Percentiles rank a stretch among this genome's conserved stretches.
Conservation (phyloP, 202 grass and related monocot species). For the Miscanthus sacchariflorus region DNA sequence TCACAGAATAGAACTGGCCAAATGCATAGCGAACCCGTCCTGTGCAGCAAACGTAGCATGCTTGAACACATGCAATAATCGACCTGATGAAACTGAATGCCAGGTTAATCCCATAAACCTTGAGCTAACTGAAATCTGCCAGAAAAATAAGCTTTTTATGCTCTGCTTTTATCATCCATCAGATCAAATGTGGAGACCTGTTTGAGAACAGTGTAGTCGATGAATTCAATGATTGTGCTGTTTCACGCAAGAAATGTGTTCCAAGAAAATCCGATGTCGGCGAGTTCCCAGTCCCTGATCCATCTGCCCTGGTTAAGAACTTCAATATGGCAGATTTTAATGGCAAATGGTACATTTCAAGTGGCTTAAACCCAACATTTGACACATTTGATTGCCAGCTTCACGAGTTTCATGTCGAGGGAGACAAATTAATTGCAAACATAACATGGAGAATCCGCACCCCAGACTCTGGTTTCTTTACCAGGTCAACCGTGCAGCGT, state of each 20-base stretch:
- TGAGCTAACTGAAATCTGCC: not conserved
- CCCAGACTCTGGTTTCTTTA: slow-evolving; percentile 83
- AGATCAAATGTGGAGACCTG: slow-evolving; percentile 98
- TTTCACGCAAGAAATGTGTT: slow-evolving; percentile 96
- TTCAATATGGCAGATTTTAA: slow-evolving; percentile 92
- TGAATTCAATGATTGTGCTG: slow-evolving; percentile 94
- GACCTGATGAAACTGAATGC: slow-evolving; percentile 96
- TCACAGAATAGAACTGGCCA: slow-evolving; percentile 86
- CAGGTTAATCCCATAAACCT: slow-evolving; percentile 61
- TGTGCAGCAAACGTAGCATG: slow-evolving; percentile 98
- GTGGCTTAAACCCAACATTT: slow-evolving; percentile 91
- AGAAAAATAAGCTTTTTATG: slow-evolving; percentile 7
- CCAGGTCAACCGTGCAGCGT: slow-evolving; percentile 66
- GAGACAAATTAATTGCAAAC: slow-evolving; percentile 76
- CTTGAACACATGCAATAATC: slow-evolving; percentile 91
- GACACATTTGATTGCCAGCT: slow-evolving; percentile 93
- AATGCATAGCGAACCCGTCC: slow-evolving; percentile 96
- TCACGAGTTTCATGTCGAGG: slow-evolving; percentile 88
- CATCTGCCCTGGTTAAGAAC: slow-evolving; percentile 69
- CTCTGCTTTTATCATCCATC: slow-evolving; percentile 3
- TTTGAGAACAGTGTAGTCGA: slow-evolving; percentile 94
- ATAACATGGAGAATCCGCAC: slow-evolving; percentile 83
- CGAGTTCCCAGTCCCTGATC: slow-evolving; percentile 82
- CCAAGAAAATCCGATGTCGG: slow-evolving; percentile 81
- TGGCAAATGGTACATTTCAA: slow-evolving; percentile 97